Percentiles rank a stretch among this genome's conserved stretches.
phyloP scores from a whole-genome alignment of 2,329 filamentous ascomycete genomes.

The Ciborinia camelliae region DNA sequence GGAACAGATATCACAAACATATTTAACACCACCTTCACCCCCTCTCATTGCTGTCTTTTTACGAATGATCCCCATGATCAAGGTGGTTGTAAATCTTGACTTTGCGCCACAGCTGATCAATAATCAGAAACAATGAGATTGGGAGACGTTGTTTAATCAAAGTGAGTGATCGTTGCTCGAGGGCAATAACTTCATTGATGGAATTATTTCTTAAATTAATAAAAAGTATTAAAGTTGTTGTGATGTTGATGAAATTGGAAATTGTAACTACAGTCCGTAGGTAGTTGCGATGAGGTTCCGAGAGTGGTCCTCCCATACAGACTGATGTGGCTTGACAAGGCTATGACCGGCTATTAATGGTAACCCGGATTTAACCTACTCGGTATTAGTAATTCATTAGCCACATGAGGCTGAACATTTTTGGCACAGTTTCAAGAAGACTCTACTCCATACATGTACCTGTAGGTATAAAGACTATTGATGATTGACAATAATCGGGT shows the following conservation, averaged over 20 bases:
- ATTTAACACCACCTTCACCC: slow-evolving; percentile 87
- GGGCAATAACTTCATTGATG: neutral
- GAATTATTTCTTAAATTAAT: neutral
- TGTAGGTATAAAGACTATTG: too few relatives aligned
- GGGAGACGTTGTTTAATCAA: neutral
- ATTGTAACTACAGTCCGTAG: neutral
- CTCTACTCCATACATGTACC: too few relatives aligned
- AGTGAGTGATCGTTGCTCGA: neutral
- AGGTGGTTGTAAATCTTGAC: neutral
- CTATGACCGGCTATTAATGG: neutral
- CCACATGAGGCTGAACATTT: slow-evolving; percentile 2
- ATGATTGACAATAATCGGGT: too few relatives aligned
- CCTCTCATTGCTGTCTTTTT: slow-evolving; percentile 88
- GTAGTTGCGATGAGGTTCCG: slow-evolving; percentile 6
- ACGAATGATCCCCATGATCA: slow-evolving; percentile 82
- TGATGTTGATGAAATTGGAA: neutral
- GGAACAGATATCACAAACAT: slow-evolving; percentile 95
- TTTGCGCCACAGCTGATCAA: slow-evolving; percentile 15
- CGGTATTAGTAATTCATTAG: too few relatives aligned
- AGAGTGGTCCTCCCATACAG: neutral
- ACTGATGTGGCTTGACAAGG: slow-evolving; percentile 8
- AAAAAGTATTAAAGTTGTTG: neutral
- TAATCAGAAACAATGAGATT: neutral
- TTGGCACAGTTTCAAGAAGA: neutral
- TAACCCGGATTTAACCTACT: neutral